Evolutionary conservation across 768 basidiomycete genomes (phyloP).

Genomic region (Mycena latifolia): DNA sequence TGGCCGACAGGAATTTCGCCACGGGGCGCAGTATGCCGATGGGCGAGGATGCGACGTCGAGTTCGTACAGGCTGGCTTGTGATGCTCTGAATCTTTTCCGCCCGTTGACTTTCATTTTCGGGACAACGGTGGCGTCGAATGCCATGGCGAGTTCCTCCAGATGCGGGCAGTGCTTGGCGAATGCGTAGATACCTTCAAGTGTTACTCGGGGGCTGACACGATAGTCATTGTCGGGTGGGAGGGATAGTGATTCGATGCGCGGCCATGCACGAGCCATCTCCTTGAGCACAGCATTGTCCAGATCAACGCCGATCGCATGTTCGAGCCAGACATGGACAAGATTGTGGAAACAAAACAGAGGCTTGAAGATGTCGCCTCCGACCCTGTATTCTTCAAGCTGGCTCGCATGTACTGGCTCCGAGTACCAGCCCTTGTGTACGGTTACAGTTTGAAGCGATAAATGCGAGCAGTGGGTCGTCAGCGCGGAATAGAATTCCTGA

Average conservation of each 20-base stretch:
- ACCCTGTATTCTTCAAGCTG: neutral
- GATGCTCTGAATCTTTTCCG: neutral
- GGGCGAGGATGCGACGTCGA: neutral
- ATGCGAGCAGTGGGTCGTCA: neutral
- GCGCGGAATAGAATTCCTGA: too few species aligned
- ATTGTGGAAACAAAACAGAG: neutral
- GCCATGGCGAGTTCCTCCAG: neutral
- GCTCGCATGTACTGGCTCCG: neutral
- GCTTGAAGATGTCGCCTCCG: neutral
- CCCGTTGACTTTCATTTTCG: neutral
- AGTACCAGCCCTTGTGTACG: neutral
- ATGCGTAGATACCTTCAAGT: too few species aligned
- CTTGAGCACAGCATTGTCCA: neutral
- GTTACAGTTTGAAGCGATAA: neutral
- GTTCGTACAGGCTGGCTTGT: neutral
- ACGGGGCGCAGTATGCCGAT: neutral
- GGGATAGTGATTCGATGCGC: neutral
- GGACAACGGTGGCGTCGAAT: slow-evolving; percentile 9
- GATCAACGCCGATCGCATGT: neutral
- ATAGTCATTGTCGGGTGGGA: neutral
- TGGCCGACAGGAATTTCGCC: neutral
- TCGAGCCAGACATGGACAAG: neutral
- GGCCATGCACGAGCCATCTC: slow-evolving; percentile 14
- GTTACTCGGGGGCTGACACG: neutral
- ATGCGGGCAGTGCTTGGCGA: slow-evolving; percentile 6